These are phyloP conservation scores for Xenoacremonium recifei DNA, from an alignment of 2,329 filamentous ascomycete species.

Conservation along the genomic window DNA sequence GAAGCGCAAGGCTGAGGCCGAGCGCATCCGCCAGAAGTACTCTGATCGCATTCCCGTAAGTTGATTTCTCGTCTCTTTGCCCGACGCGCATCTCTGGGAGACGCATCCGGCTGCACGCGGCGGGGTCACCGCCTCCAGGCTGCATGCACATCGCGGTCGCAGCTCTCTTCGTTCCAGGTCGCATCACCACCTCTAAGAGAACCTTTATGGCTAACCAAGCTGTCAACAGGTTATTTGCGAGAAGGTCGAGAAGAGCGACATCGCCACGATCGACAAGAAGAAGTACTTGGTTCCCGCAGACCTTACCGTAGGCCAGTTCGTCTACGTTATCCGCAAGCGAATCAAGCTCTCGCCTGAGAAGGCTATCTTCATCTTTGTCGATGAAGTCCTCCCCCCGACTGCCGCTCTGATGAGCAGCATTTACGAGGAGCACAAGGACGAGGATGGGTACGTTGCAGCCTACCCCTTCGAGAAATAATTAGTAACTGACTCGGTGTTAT, in stretches of 20 bases:
- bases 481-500: conserved; percentile 15
- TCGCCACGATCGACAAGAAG: conserved; percentile 99
- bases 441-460: conserved; percentile 57
- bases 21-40: conserved; percentile 99
- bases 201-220: conserved; percentile 6
- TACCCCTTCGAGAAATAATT: not conserved
- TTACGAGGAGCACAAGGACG: conserved; percentile 97
- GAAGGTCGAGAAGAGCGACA: conserved; percentile 99
- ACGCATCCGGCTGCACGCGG: not conserved
- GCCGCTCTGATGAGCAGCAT: conserved; percentile 99
- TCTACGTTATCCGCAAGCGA: conserved; percentile 99
- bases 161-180: not conserved
- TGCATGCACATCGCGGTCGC: too few species aligned
- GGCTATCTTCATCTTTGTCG: conserved; percentile 99
- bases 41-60: conserved; percentile 95
- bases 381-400: conserved; percentile 94
- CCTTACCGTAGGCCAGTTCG: conserved; percentile 97
- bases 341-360: conserved; percentile 99
- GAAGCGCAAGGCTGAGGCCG: conserved; percentile 99
- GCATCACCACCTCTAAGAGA: not conserved
- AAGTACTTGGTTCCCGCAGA: conserved; percentile 98
- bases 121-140: conserved; percentile 20
- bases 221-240: conserved; percentile 87
- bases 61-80: conserved; percentile 27
- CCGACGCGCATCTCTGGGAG: not conserved